Evolutionary conservation across 306 rosid genomes (phyloP), one percentile per base, ranked within the genome.

Genomic region (Gynostemma pentaphyllum): DNA sequence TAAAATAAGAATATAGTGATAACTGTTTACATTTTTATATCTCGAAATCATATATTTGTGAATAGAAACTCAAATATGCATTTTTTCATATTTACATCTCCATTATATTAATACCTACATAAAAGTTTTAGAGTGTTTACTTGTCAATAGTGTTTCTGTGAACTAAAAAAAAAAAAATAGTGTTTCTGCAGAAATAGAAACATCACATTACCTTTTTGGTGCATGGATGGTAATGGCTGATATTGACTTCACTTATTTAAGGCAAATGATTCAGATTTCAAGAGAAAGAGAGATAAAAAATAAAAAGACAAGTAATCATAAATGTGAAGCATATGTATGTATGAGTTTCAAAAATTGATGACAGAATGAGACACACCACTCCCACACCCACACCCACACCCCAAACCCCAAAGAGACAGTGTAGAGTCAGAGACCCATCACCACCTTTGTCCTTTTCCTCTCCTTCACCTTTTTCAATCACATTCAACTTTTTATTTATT

Each of bases 191-290:
- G n/a, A n/a, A n/a, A n/a, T n/a, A n/a, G n/a, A n/a, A n/a, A 54
- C 4, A 36, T 34, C 11, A 57, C 2, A 49, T 8, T 12, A 55
- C 26, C 2, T 32, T 0, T 2, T 30, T 16, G 62, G 2, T 57
- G 64, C 65, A 59, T 59, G 65, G 81, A 62, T 65, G 79, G 79
- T 73, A 80, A 76, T 47, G 62, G 79, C 64, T 70, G 84, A 80
- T 76, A 74, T 62, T 70, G 79, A 80, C 81, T 63, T 68, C 27
- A 70, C 81, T 69, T 47, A 67, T 68, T 80, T 54, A 63, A 62
- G 78, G 78, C 49, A 80, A 66, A 73, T 70, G 81, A 72, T 61
- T 69, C 78, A 76, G 81, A 73, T 61, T 57, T 71, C 56, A 28
- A 60, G 54, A 44, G 62, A 34, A 37, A 24, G 14, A 45, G 71